Percentiles rank a stretch among this genome's conserved stretches.
phyloP scores from a whole-genome alignment of 306 rosid species.

The Trifolium repens region DNA sequence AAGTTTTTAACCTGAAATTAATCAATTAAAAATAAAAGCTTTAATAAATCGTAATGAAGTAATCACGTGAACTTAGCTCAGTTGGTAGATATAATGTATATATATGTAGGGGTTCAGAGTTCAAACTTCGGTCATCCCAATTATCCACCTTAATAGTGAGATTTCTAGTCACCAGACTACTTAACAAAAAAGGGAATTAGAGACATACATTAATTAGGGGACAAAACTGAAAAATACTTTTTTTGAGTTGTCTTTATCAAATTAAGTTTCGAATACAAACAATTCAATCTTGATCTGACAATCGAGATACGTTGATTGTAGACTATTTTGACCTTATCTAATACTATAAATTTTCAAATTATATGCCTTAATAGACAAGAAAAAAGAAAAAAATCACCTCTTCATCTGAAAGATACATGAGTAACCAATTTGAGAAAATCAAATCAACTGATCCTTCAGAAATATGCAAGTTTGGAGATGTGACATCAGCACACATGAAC shows the following conservation, averaged over 20 bases:
- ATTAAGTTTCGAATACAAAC: not conserved
- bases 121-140: too few species aligned
- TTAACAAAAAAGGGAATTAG: slow-evolving; percentile 8
- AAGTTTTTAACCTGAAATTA: slow-evolving; percentile 67
- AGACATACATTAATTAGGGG: not conserved
- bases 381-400: slow-evolving; percentile 56
- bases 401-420: slow-evolving; percentile 86
- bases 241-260: not conserved
- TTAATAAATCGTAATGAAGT: not conserved
- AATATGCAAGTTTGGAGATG: slow-evolving; percentile 70
- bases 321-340: not conserved
- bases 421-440: slow-evolving; percentile 96
- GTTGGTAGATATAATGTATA: too few species aligned
- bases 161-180: too few species aligned
- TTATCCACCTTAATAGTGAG: too few species aligned
- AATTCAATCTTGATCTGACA: not conserved
- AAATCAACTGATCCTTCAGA: slow-evolving; percentile 77
- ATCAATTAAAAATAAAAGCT: slow-evolving; percentile 16
- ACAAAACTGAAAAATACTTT: not conserved
- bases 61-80: too few species aligned
- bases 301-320: not conserved
- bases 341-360: not conserved
- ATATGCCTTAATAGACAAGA: not conserved
- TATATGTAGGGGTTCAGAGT: too few species aligned
- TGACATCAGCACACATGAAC: slow-evolving; percentile 91